Evolutionary conservation across 768 basidiomycete genomes (phyloP), one percentile per base, ranked within the genome.

Genomic region (Leucosporidium scottii): DNA sequence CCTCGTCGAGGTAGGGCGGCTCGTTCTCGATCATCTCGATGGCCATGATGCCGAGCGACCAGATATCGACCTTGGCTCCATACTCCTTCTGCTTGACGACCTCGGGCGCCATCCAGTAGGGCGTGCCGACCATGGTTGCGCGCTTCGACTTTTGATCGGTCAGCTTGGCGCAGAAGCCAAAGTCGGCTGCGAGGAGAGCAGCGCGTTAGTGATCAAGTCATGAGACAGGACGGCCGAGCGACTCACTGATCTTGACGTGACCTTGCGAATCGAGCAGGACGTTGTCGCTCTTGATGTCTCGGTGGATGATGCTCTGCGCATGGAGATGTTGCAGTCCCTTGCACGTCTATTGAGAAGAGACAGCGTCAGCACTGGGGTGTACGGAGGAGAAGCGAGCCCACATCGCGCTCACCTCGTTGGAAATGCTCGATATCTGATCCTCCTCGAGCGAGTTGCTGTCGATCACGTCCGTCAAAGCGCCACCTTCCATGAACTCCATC

Each of bases 21-120:
- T 86, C 86, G 28, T 96, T 94, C 78, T 93, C 93, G 74, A 89
- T 86, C 90, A 98, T 97, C 78, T 99, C 96, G 75, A 93, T 93
- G 21, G 94, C 84, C 81, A 93, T 88, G 78, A 99, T 94, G 8
- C 96, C 74, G 68, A 99, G 80, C 76, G 93, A 94, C 96, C 96
- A 98, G 55, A 99, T 93, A 76, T 99, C 96, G 6, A 93, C 96
- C 77, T 96, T 98, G 65, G 90, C 89, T 75, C 98, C 94, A 78
- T 99, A 98, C 53, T 87, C 84, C 20, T 91, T 85, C 70, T 80
- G 77, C 74, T 91, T 90, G 20, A 94, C 90, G 5, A 98, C 91
- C 79, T 99, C 96, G 0, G 96, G 96, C 0, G 96, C 96, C 96
- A 99, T 99, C 94, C 94, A 98, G 77, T 96, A 93, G 0, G 93